Evolutionary conservation across 768 basidiomycete genomes (phyloP), one percentile per base, ranked within the genome.

Genomic region (Stropharia rugosoannulata): DNA sequence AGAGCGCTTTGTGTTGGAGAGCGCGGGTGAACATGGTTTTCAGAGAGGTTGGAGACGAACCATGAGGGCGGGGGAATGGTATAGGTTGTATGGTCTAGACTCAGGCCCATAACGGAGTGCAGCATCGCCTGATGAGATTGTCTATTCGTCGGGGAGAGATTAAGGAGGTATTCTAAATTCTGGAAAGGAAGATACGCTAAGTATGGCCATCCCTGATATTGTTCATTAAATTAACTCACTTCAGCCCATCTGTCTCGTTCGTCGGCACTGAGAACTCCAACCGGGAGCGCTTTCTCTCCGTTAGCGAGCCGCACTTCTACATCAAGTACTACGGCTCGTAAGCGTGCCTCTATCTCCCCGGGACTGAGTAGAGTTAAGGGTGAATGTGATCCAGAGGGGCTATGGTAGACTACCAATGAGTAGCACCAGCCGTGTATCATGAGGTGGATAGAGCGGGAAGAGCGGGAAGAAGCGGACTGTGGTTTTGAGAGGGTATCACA

Each of bases 391-490:
- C 51, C 52, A 7, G 46, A 49, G 5, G 68, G 68, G 12, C 75
- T 70, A 19, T 79, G 74, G 61, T 86, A 83, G 0, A 91, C 87
- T 27, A 84, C 81, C 54, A 98, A 74, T 1, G 84, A 75, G 64
- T 97, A 97, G 61, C 84, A 84, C 81, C 85, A 92, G 70, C 90
- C 86, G 59, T 89, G 81, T 5, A 87, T 71, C 69, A 93, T 80
- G 40, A 97, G 73, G 19, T 89, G 73, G 43, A 95, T 71, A 60
- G 84, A 84, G 3, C 78, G 78, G 22, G 87, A 77, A 37, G 75
- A 67, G 18, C 78, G 76, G 8, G 80, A 73, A 19, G 75, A 66
- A 2, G 75, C 59, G 1, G 77, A 62, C 1, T 84, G 80, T 1
- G 70, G 64, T 19, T 78, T 70, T 16, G 85, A 83, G 49, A 90